Conservation (phyloP, 2,329 filamentous ascomycete species). For the Aspergillus tanneri region DNA sequence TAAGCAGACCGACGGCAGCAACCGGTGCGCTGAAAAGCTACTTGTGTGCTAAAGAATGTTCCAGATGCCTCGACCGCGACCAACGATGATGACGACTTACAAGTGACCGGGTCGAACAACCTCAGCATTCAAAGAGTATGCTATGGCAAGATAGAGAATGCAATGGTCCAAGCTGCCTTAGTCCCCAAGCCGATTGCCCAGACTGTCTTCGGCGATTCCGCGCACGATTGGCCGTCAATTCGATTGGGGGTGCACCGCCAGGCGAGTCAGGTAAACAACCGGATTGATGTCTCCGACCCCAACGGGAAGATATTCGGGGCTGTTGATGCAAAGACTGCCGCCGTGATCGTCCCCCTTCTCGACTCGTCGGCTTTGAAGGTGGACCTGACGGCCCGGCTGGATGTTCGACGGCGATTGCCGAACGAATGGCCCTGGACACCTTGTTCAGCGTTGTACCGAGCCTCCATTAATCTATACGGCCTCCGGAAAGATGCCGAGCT, state of each 20-base stretch:
- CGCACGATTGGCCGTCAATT: slow-evolving; percentile 66
- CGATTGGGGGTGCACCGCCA: slow-evolving; percentile 68
- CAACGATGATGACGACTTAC: slow-evolving; percentile 39
- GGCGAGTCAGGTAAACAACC: slow-evolving; percentile 52
- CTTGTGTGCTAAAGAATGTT: slow-evolving; percentile 22
- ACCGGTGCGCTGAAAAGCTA: too few relatives aligned
- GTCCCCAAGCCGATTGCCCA: slow-evolving; percentile 68
- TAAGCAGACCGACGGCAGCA: slow-evolving; percentile 22
- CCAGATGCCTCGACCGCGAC: slow-evolving; percentile 21
- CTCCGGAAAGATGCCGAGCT: slow-evolving; percentile 63
- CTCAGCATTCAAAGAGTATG: slow-evolving; percentile 71
- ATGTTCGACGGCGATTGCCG: slow-evolving; percentile 60
- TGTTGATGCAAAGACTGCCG: slow-evolving; percentile 67
- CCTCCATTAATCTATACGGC: slow-evolving; percentile 78
- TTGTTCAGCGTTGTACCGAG: slow-evolving; percentile 60
- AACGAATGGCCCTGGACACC: slow-evolving; percentile 65
- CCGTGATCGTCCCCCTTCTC: slow-evolving; percentile 69
- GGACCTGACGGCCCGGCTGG: slow-evolving; percentile 70
- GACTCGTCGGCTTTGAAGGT: slow-evolving; percentile 64
- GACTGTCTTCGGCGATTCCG: slow-evolving; percentile 55
- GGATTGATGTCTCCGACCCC: slow-evolving; percentile 72
- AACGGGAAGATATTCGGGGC: slow-evolving; percentile 70
- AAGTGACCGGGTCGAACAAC: slow-evolving; percentile 55
- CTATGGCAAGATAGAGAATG: slow-evolving; percentile 72
- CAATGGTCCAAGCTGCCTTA: slow-evolving; percentile 63